These are phyloP conservation scores for Pleodorina starrii DNA, from an alignment of 139 green algal species.

Conservation along the genomic window DNA sequence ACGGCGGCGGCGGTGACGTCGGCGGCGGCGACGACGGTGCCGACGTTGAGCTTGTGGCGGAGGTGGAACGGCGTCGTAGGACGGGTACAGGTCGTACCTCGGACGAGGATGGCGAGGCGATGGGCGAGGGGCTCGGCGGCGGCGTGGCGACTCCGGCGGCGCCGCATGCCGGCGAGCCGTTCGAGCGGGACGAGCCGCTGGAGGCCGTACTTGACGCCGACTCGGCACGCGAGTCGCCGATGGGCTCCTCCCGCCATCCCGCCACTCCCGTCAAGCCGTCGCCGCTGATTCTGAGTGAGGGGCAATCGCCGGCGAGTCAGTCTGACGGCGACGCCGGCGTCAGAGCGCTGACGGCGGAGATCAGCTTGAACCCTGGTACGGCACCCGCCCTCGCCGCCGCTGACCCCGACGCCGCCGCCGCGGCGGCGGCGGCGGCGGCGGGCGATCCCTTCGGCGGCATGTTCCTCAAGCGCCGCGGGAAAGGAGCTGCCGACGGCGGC, in stretches of 20 bases:
- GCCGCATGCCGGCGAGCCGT: neutral
- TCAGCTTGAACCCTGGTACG: neutral
- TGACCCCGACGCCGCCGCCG: neutral
- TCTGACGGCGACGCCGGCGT: too few species aligned
- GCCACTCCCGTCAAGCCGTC: too few species aligned
- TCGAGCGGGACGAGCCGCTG: neutral
- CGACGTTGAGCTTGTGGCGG: too few species aligned
- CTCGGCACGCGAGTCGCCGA: neutral
- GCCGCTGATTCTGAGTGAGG: too few species aligned
- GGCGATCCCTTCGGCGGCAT: conserved; percentile 32
- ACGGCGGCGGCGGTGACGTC: too few species aligned
- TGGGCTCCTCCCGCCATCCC: neutral
- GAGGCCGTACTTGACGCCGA: neutral
- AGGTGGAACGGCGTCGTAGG: too few species aligned
- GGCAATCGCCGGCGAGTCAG: too few species aligned
- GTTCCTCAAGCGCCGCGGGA: conserved; percentile 27
- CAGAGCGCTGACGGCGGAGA: neutral
- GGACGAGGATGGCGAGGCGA: too few species aligned
- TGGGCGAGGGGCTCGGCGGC: too few species aligned
- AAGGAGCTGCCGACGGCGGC: neutral
- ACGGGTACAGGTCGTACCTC: too few species aligned
- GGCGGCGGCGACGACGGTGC: too few species aligned
- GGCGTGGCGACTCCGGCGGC: neutral
- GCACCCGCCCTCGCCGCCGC: neutral
- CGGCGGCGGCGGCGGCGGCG: neutral